Percentiles rank a stretch among this genome's conserved stretches.
These are phyloP conservation scores for Leptographium flavum DNA, from an alignment of 2,329 filamentous ascomycete genomes.

Conservation along the genomic window DNA sequence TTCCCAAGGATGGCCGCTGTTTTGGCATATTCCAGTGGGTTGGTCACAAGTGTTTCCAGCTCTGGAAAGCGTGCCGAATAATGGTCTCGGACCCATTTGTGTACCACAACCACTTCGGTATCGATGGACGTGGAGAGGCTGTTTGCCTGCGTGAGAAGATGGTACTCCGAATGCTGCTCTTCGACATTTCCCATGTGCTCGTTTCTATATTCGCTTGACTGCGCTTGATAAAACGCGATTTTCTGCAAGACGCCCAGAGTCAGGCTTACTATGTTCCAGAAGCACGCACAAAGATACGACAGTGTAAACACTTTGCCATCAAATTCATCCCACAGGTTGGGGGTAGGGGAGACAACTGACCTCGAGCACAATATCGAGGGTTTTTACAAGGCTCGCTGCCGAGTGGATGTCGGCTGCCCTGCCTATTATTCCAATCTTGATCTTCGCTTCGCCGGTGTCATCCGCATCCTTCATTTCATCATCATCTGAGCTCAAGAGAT, in stretches of 20 bases:
- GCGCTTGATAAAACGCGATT: constrained; percentile 62
- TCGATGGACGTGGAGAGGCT: constrained; percentile 84
- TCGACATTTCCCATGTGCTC: constrained; percentile 70
- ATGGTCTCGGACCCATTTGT: constrained; percentile 93
- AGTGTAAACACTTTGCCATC: constrained; percentile 47
- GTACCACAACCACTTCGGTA: constrained; percentile 79
- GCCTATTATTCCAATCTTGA: constrained; percentile 72
- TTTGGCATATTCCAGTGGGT: constrained; percentile 88
- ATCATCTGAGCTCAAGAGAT: constrained; percentile 43
- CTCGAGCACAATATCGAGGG: constrained; percentile 66
- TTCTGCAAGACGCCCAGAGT: constrained; percentile 50
- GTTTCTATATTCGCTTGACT: constrained; percentile 47
- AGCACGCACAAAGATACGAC: constrained; percentile 6
- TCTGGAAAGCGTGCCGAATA: constrained; percentile 91
- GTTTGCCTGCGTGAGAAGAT: constrained; percentile 77
- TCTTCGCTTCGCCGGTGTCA: constrained; percentile 51
- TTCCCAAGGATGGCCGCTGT: constrained; percentile 88
- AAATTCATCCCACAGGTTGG: not conserved
- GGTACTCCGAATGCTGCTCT: constrained; percentile 85
- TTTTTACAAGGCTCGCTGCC: constrained; percentile 69
- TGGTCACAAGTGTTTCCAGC: constrained; percentile 77
- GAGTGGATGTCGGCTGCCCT: constrained; percentile 63
- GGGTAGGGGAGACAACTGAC: constrained; percentile 36
- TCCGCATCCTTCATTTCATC: constrained; percentile 37
- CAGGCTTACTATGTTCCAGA: constrained; percentile 48